Conservation (phyloP, 2,329 filamentous ascomycete genomes). For the Onygenales sp. region DNA sequence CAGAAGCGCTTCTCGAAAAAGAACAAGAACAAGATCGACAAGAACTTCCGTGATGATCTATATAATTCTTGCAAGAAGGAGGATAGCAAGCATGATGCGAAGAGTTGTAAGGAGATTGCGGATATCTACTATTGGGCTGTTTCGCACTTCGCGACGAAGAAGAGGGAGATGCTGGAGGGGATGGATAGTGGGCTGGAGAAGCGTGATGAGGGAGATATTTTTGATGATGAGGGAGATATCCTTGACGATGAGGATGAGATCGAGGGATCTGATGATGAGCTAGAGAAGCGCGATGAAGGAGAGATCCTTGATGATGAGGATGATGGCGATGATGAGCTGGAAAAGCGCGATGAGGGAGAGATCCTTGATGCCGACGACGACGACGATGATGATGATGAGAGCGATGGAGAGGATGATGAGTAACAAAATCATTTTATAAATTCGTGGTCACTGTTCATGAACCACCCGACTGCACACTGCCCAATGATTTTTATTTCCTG, state of each 20-base stretch:
- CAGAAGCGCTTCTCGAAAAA: slow-evolving; percentile 39
- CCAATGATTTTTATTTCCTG: too few species aligned
- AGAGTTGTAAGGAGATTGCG: slow-evolving; percentile 15
- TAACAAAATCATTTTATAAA: too few species aligned
- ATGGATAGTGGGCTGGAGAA: background rate
- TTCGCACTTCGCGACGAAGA: slow-evolving; percentile 1
- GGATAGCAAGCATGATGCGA: slow-evolving; percentile 4
- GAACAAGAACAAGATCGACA: slow-evolving; percentile 38
- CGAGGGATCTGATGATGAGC: too few species aligned
- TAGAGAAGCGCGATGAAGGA: background rate
- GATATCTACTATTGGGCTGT: slow-evolving; percentile 26
- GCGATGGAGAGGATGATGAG: too few species aligned
- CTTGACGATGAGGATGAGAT: background rate
- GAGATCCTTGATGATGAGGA: too few species aligned
- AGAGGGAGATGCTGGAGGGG: slow-evolving; percentile 12
- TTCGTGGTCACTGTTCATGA: too few species aligned
- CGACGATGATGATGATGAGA: too few species aligned
- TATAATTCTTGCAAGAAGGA: slow-evolving; percentile 19
- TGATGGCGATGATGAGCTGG: background rate
- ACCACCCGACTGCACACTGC: too few species aligned
- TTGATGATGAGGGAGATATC: background rate
- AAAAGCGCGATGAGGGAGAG: background rate
- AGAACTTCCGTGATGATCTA: slow-evolving; percentile 38
- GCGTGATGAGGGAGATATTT: background rate
- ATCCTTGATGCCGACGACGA: too few species aligned